These are phyloP conservation scores for Penicillium cinerascens DNA, from an alignment of 495 filamentous ascomycete genomes.

Conservation along the genomic window DNA sequence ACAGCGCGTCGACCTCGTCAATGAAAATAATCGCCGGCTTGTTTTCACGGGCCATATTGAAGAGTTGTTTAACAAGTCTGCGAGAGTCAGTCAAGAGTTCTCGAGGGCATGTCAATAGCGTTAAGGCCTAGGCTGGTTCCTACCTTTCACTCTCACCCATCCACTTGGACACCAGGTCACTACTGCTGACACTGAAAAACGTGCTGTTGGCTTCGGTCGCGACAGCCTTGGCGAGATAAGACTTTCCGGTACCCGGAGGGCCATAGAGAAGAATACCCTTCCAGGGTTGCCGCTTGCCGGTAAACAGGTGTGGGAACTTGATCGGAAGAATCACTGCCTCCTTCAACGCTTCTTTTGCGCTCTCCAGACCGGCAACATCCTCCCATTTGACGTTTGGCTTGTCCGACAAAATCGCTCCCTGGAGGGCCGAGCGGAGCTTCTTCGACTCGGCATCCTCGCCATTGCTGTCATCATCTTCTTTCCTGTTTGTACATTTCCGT, in stretches of 20 bases:
- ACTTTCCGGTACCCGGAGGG: slow-evolving; percentile 95
- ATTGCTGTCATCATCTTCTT: slow-evolving; percentile 58
- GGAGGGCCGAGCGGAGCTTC: slow-evolving; percentile 85
- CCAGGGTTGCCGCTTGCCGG: slow-evolving; percentile 97
- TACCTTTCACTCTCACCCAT: slow-evolving; percentile 99
- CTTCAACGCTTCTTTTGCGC: slow-evolving; percentile 94
- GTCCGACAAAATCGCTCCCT: slow-evolving; percentile 89
- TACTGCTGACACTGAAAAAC: slow-evolving; percentile 98
- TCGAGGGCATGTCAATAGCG: neutral
- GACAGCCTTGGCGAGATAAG: slow-evolving; percentile 93
- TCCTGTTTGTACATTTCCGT: slow-evolving; percentile 28
- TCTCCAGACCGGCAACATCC: slow-evolving; percentile 94
- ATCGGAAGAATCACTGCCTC: slow-evolving; percentile 96
- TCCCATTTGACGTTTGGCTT: slow-evolving; percentile 97
- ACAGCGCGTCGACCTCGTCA: slow-evolving; percentile 96
- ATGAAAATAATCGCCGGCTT: slow-evolving; percentile 99
- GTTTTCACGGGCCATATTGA: slow-evolving; percentile 97
- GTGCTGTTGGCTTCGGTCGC: slow-evolving; percentile 98
- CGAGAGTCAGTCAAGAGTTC: slow-evolving; percentile 14
- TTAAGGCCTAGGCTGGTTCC: neutral
- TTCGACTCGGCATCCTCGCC: slow-evolving; percentile 85
- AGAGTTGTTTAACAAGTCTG: slow-evolving; percentile 94
- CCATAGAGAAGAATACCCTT: slow-evolving; percentile 97
- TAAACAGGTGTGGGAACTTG: slow-evolving; percentile 95
- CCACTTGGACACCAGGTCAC: slow-evolving; percentile 97